Evolutionary conservation across 208 protist species (phyloP).

Genomic region (Acanthamoeba culbertsoni): DNA sequence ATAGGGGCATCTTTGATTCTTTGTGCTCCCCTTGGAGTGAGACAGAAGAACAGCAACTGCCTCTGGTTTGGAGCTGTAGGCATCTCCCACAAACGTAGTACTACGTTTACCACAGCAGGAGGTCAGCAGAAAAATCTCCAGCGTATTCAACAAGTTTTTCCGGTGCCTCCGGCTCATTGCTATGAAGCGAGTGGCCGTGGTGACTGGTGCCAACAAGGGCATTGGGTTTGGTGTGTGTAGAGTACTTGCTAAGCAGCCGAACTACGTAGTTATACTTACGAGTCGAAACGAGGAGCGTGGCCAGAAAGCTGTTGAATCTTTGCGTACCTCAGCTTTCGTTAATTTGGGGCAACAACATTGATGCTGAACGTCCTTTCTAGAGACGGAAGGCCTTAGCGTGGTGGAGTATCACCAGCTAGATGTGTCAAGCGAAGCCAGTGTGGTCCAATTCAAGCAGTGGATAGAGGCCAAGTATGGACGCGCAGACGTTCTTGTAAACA

Average conservation of each 20-base stretch:
- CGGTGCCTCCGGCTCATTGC: too few relatives aligned
- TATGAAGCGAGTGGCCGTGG: neutral
- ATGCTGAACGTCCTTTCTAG: neutral
- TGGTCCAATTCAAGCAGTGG: neutral
- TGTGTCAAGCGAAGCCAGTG: neutral
- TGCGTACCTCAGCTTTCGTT: neutral
- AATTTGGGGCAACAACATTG: neutral
- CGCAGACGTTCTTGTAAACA: neutral
- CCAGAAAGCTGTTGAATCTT: neutral
- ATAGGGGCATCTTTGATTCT: too few relatives aligned
- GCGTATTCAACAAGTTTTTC: too few relatives aligned
- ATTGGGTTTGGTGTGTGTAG: neutral
- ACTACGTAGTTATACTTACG: neutral
- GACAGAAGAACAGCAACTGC: too few relatives aligned
- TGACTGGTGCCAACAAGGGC: conserved; percentile 8
- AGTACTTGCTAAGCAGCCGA: neutral
- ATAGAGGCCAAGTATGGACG: neutral
- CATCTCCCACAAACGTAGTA: too few relatives aligned
- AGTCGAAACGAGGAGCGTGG: neutral
- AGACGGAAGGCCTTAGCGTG: neutral
- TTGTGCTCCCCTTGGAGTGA: too few relatives aligned
- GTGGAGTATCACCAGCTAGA: neutral
- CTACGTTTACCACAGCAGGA: too few relatives aligned
- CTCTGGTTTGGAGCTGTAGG: too few relatives aligned
- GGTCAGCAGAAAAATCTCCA: too few relatives aligned